A percentile compares a stretch with the other conserved stretches of the same genome.
phyloP scores from a whole-genome alignment of 306 rosid genomes.

The Canavalia ensiformis region DNA sequence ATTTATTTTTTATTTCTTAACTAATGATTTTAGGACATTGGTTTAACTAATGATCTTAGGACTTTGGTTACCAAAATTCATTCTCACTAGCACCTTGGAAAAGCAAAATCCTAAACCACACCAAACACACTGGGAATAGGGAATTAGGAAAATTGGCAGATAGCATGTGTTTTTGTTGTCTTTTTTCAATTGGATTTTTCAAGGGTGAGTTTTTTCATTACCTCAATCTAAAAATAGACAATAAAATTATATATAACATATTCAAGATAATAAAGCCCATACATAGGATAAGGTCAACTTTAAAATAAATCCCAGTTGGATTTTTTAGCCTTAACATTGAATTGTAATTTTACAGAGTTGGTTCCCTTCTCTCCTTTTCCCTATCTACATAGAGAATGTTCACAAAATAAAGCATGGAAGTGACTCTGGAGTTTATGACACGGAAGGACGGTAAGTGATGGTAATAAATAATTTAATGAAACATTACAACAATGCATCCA shows the following conservation, averaged over 20 bases:
- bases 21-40: too few species aligned
- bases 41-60: too few species aligned
- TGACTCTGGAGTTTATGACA: slow-evolving; percentile 82
- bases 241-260: background rate
- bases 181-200: background rate
- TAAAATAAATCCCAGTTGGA: too few species aligned
- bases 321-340: background rate
- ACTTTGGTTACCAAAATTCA: too few species aligned
- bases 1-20: too few species aligned
- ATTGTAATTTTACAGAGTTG: slow-evolving; percentile 57
- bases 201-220: background rate
- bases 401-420: slow-evolving; percentile 88
- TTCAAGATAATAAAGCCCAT: too few species aligned
- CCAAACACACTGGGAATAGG: too few species aligned
- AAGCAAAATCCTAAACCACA: too few species aligned
- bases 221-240: background rate
- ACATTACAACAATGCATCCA: background rate
- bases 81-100: too few species aligned
- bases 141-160: slow-evolving; percentile 7
- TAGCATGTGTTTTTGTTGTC: background rate
- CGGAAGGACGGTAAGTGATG: slow-evolving; percentile 77
- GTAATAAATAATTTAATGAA: background rate
- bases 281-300: too few species aligned
- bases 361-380: slow-evolving; percentile 86
- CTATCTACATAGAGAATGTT: slow-evolving; percentile 72